A percentile compares a stretch with the other conserved stretches of the same genome.
Conservation (phyloP, 164 flowering plant genomes). For the Liquidambar formosana region DNA sequence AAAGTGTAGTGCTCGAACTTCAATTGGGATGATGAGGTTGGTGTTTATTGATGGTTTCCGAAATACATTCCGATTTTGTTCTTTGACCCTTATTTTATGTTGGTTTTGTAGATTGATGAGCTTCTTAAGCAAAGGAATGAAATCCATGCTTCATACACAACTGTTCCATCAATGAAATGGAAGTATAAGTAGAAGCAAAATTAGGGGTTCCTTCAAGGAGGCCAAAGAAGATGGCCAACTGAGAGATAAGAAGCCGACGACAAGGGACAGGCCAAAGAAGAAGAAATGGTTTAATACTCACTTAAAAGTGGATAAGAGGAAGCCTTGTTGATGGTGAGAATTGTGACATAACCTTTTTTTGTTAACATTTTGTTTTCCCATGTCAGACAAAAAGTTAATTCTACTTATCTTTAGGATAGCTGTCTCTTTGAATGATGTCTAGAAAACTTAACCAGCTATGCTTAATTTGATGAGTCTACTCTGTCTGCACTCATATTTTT, state of each 20-base stretch:
- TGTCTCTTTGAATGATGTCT: background rate
- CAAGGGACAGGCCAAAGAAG: constrained; percentile 66
- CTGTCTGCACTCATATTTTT: background rate
- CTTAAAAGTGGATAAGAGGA: constrained; percentile 75
- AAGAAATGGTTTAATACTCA: constrained; percentile 90
- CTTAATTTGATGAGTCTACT: background rate
- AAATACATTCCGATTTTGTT: background rate
- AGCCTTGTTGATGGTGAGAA: constrained; percentile 56
- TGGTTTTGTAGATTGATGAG: constrained; percentile 69
- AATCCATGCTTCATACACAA: constrained; percentile 79
- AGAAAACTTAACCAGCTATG: background rate
- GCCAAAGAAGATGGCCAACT: constrained; percentile 48
- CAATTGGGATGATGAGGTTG: background rate
- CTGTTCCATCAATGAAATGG: constrained; percentile 60
- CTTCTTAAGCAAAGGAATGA: constrained; percentile 81
- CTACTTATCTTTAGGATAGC: background rate
- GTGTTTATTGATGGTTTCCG: background rate
- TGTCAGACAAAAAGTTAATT: background rate
- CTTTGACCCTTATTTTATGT: background rate
- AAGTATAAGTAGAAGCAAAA: constrained; percentile 67
- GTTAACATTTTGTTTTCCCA: background rate
- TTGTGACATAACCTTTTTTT: background rate
- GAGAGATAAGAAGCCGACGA: constrained; percentile 47
- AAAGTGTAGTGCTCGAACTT: background rate
- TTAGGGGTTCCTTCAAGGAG: constrained; percentile 54